Conservation (phyloP, 192 early-diverging fungal genomes). For the Thoreauomyces humboldtii region DNA sequence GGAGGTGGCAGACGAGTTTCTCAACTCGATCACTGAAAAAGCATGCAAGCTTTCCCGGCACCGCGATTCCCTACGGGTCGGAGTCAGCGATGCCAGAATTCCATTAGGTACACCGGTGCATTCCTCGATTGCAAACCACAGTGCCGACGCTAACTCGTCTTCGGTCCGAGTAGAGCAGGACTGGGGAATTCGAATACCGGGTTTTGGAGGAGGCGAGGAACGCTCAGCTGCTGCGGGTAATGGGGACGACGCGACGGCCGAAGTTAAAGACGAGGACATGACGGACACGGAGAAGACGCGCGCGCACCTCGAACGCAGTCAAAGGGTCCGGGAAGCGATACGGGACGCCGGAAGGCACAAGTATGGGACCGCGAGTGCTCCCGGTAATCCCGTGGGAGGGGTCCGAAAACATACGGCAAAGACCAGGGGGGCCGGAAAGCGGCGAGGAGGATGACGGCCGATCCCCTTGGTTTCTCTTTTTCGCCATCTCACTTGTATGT, state of each 20-base stretch:
- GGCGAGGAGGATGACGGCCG: too few relatives aligned
- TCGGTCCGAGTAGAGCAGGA: conserved; percentile 24
- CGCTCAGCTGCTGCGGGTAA: neutral
- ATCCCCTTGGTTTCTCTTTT: too few relatives aligned
- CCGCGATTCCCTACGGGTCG: conserved; percentile 23
- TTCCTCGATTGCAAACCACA: neutral
- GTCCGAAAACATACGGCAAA: too few relatives aligned
- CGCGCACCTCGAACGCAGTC: neutral
- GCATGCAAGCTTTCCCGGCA: conserved; percentile 25
- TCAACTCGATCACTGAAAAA: conserved; percentile 21
- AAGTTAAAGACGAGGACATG: neutral
- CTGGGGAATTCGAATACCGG: conserved; percentile 35
- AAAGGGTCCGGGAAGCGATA: conserved; percentile 20
- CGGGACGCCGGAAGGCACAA: neutral
- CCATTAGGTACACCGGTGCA: conserved; percentile 27
- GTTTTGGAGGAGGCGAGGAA: conserved; percentile 20
- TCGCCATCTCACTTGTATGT: too few relatives aligned
- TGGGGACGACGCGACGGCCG: neutral
- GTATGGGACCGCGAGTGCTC: neutral
- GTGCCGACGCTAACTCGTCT: neutral
- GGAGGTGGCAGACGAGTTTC: conserved; percentile 34
- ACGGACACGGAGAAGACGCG: conserved; percentile 6
- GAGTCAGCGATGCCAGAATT: conserved; percentile 30
- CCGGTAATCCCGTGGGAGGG: too few relatives aligned
- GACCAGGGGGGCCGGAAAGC: too few relatives aligned